Conservation (phyloP, 1,284 basidiomycete genomes). For the Malassezia arunalokei region DNA sequence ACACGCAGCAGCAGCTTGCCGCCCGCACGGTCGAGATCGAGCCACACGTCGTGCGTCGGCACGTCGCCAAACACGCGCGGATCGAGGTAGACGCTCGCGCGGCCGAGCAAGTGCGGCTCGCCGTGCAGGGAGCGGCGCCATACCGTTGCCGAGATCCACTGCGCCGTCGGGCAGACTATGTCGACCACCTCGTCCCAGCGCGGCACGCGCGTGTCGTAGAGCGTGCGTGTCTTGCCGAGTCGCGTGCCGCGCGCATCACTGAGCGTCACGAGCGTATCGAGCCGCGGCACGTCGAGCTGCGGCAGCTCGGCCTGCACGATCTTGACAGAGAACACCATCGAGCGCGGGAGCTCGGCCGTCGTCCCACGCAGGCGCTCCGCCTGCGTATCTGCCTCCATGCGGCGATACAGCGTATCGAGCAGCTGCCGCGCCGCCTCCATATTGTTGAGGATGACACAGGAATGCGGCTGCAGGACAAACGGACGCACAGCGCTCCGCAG, state of each 20-base stretch:
- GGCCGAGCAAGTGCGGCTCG: conserved; percentile 60
- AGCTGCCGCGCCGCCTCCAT: conserved; percentile 80
- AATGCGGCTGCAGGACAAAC: conserved; percentile 77
- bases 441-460: conserved; percentile 92
- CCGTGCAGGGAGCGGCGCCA: conserved; percentile 63
- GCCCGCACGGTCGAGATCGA: conserved; percentile 77
- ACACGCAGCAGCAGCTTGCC: conserved; percentile 67
- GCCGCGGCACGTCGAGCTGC: conserved; percentile 7
- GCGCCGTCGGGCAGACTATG: conserved; percentile 62
- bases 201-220: conserved; percentile 78
- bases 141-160: conserved; percentile 93
- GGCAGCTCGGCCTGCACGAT: conserved; percentile 9
- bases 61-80: conserved; percentile 78
- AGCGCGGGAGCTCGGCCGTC: conserved; percentile 16
- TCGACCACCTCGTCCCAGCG: conserved; percentile 98
- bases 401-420: conserved; percentile 83
- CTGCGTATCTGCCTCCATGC: conserved; percentile 79
- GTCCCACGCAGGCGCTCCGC: conserved; percentile 49
- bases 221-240: conserved; percentile 85
- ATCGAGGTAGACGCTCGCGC: conserved; percentile 83
- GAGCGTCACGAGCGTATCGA: conserved; percentile 82
- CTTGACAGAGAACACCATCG: conserved; percentile 3
- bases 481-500: conserved; percentile 61
- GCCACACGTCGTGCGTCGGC: conserved; percentile 78
- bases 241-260: conserved; percentile 83